Evolutionary conservation across 225 moss, liverwort and hornwort species (phyloP), one percentile per base, ranked within the genome.

Genomic region (Asterella californica): DNA sequence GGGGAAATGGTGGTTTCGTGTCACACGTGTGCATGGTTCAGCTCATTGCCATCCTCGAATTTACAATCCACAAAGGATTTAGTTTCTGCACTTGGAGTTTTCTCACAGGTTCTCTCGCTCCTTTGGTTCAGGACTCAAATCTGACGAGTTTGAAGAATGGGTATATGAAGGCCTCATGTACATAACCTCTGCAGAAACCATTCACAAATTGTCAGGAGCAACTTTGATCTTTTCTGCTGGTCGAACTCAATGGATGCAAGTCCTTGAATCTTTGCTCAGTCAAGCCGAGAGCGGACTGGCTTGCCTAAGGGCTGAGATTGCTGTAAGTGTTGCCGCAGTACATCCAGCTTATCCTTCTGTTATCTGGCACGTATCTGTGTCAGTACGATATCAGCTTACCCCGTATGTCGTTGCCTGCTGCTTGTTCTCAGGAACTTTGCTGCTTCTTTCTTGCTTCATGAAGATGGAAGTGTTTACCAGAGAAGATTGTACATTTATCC

Each of bases 201-300:
- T 81, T 24, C 81, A 81, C 71, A 84, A 84, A 64, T 27, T 74
- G 45, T 75, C 84, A 33, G 84, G 76, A 77, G 83, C 83, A 62
- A 63, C 70, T 29, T 80, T 84, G 62, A 80, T 84, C 24, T 84
- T 84, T 64, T 60, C 73, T 63, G 76, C 70, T 36, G 42, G 76
- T 65, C 54, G 70, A 33, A 57, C 45, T 9, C 75, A 84, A 22
- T 84, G 83, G 83, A 27, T 64, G 11, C 42, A 80, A 76, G 69
- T 76, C 10, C 46, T 84, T n/a, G 83, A 80, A 11, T 80, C 83
- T 33, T 37, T 84, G 70, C 83, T 68, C 47, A 63, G n/a, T 49
- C 69, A 18, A 19, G 69, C 71, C 54, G 62, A 74, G 36, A 37
- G 27, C 48, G 59, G 61, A 69, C 70, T 45, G 19, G 59, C 42